phyloP scores from a whole-genome alignment of 2,329 filamentous ascomycete genomes.

The Rhinocladiella mackenziei region DNA sequence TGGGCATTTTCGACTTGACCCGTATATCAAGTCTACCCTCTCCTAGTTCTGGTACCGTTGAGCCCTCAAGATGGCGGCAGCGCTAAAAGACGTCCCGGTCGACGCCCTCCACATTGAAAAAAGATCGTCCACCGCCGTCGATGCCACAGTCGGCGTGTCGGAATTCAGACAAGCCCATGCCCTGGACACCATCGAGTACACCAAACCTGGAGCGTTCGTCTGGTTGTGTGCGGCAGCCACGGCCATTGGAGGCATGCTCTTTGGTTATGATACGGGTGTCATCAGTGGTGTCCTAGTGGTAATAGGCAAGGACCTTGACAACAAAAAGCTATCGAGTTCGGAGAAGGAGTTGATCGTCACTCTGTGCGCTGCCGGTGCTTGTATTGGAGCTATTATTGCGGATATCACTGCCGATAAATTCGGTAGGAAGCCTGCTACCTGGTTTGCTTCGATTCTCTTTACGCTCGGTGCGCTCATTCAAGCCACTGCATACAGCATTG shows the following conservation, averaged over 20 bases:
- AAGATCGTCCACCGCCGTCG: too few relatives aligned
- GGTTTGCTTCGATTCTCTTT: conserved; percentile 45
- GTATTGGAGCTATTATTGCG: conserved; percentile 53
- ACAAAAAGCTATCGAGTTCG: conserved; percentile 47
- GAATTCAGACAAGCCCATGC: too few relatives aligned
- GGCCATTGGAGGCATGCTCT: conserved; percentile 57
- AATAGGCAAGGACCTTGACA: conserved; percentile 51
- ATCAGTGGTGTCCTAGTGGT: conserved; percentile 59
- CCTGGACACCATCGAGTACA: conserved; percentile 40
- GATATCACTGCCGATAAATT: conserved; percentile 51
- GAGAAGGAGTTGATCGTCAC: conserved; percentile 59
- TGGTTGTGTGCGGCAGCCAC: conserved; percentile 56
- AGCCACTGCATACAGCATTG: conserved; percentile 38
- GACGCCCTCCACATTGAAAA: too few relatives aligned
- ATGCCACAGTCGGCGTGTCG: too few relatives aligned
- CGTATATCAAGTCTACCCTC: too few relatives aligned
- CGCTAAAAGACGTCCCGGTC: too few relatives aligned
- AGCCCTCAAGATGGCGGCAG: too few relatives aligned
- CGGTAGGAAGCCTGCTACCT: conserved; percentile 47
- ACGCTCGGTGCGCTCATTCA: conserved; percentile 43
- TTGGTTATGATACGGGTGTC: conserved; percentile 61
- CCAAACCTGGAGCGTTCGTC: conserved; percentile 46
- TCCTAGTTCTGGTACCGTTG: too few relatives aligned
- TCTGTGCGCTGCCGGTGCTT: conserved; percentile 54
- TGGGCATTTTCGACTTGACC: too few relatives aligned